phyloP scores from a whole-genome alignment of 2,329 filamentous ascomycete species.

The Colletotrichum viniferum region DNA sequence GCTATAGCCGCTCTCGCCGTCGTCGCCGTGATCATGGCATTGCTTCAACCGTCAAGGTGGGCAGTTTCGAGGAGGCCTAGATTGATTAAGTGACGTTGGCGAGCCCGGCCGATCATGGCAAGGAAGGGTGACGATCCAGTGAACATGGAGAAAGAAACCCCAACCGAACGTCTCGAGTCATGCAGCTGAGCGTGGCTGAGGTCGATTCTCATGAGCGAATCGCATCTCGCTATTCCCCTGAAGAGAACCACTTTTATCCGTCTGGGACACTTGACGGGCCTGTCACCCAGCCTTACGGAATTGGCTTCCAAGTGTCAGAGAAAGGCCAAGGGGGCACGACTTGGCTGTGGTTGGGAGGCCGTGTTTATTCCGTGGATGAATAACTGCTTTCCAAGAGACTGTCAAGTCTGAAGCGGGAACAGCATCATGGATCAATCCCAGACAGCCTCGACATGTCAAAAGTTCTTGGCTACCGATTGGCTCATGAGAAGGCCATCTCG shows the following conservation, averaged over 20 bases:
- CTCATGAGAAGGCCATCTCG: not conserved
- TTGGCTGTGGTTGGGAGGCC: not conserved
- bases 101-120: not conserved
- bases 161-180: constrained; percentile 1
- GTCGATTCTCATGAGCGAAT: constrained; percentile 8
- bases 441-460: not conserved
- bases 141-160: not conserved
- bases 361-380: not conserved
- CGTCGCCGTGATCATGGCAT: not conserved
- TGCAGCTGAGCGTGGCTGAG: constrained; percentile 6
- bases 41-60: not conserved
- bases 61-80: not conserved
- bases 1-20: not conserved
- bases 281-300: not conserved
- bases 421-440: not conserved
- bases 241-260: not conserved
- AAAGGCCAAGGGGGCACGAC: not conserved
- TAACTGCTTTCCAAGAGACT: not conserved
- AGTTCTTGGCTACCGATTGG: constrained; percentile 2
- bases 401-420: not conserved
- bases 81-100: not conserved
- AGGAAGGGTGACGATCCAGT: not conserved
- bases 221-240: not conserved
- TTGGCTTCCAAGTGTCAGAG: not conserved
- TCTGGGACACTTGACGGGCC: not conserved